These are phyloP conservation scores for Gynandropsis gynandra DNA, from an alignment of 345 rosid species.

Conservation along the genomic window DNA sequence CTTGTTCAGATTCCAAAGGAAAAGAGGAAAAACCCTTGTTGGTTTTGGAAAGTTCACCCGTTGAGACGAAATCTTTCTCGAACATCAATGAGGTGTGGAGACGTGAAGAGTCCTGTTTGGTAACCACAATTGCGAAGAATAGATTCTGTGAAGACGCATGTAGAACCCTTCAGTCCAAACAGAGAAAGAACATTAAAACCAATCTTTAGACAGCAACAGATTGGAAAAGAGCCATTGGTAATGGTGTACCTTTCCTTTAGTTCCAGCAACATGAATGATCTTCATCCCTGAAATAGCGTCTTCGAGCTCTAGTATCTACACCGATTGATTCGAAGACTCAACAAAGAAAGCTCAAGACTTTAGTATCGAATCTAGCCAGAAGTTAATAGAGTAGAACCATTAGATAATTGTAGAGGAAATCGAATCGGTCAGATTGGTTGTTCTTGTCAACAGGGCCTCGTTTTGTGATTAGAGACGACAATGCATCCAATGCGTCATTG, in stretches of 20 bases:
- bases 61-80: conserved; percentile 84
- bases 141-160: conserved; percentile 82
- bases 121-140: conserved; percentile 76
- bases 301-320: conserved; percentile 69
- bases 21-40: background rate
- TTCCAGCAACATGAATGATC: conserved; percentile 91
- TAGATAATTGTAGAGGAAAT: conserved; percentile 63
- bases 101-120: conserved; percentile 85
- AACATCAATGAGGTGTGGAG: conserved; percentile 91
- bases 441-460: conserved; percentile 60
- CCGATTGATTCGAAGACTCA: background rate
- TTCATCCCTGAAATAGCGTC: conserved; percentile 67
- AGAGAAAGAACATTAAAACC: background rate
- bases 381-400: conserved; percentile 34
- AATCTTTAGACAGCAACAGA: background rate
- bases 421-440: conserved; percentile 57
- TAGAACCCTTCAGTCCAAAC: conserved; percentile 57
- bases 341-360: background rate
- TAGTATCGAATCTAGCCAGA: background rate
- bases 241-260: conserved; percentile 93
- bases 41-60: conserved; percentile 49
- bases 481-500: conserved; percentile 60
- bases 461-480: conserved; percentile 80
- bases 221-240: background rate
- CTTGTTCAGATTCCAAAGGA: conserved; percentile 1